A percentile compares a stretch with the other conserved stretches of the same genome.
Conservation (phyloP, 2,329 filamentous ascomycete species). For the Colletotrichum agaves region DNA sequence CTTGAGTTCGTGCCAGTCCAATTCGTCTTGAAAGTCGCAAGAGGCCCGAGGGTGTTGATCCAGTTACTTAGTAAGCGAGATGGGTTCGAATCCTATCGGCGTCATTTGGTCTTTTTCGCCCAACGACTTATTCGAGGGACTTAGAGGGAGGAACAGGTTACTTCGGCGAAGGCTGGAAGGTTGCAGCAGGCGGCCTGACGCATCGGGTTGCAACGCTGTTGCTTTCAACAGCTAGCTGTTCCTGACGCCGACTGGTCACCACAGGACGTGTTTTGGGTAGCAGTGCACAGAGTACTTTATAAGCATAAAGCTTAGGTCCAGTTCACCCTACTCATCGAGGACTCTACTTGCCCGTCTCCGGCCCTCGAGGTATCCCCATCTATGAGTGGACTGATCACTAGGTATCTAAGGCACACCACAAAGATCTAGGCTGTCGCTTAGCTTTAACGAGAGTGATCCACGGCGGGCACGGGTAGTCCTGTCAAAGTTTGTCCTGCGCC, state of each 20-base stretch:
- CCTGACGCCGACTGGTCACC: neutral
- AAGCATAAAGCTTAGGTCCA: slow-evolving; percentile 2
- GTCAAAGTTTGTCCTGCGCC: slow-evolving; percentile 8
- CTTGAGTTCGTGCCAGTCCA: neutral
- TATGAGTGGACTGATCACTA: slow-evolving; percentile 5
- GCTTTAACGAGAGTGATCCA: neutral
- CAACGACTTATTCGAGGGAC: neutral
- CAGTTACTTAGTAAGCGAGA: too few relatives aligned
- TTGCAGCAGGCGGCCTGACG: slow-evolving; percentile 7
- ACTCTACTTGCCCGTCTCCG: too few relatives aligned
- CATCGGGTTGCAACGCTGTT: slow-evolving; percentile 30
- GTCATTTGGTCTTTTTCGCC: too few relatives aligned
- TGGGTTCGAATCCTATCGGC: too few relatives aligned
- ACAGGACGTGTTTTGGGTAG: neutral
- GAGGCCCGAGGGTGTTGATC: too few relatives aligned
- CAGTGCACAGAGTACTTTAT: slow-evolving; percentile 5
- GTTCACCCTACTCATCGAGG: too few relatives aligned
- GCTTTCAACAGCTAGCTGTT: slow-evolving; percentile 20
- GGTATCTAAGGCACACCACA: neutral
- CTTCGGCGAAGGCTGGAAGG: neutral
- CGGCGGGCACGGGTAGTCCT: neutral
- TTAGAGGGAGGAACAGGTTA: too few relatives aligned
- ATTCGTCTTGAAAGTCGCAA: too few relatives aligned
- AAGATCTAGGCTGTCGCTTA: slow-evolving; percentile 21
- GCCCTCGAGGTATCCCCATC: neutral